Evolutionary conservation across 495 filamentous ascomycete genomes (phyloP), one percentile per base, ranked within the genome.

Genomic region (Cercophora newfieldiana): DNA sequence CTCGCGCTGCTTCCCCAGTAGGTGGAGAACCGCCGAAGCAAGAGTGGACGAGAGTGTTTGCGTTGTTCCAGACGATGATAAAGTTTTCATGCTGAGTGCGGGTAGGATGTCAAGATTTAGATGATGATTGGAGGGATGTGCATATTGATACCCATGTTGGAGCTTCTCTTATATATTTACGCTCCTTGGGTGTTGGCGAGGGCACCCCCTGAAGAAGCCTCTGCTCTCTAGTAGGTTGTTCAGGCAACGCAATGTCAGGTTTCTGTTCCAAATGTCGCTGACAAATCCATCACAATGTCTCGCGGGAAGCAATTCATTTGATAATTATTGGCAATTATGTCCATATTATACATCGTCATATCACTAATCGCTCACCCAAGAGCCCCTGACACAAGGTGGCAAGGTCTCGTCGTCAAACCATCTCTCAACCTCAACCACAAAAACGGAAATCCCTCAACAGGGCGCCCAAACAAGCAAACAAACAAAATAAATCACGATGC

Each of bases 61-160:
- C 77, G 48, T 56, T 89, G 65, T 87, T 83, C 63, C 84, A 80
- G 28, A 86, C 85, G n/a, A n/a, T n/a, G n/a, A n/a, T n/a, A 0
- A 82, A 75, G 54, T 87, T 90, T 53, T 5, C 44, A 10, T n/a
- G 7, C 22, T 50, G 18, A 28, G 21, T 16, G 30, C 22, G 25
- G 6, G 24, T 53, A 53, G 2, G n/a, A 26, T 53, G n/a, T 14
- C 10, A 19, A 2, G 24, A 7, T 7, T 26, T 53, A n/a, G 50
- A 22, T 3, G 50, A 22, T 3, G 19, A 8, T 3, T 53, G 50
- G 21, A 24, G 6, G 6, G 26, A 30, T 6, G 6, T 21, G 25
- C 7, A 25, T 16, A 56, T 24, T 28, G 22, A 19, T 57, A 57
- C 28, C 24, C 24, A 58, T 58, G 22, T 31, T 14, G 19, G 37